Base-by-base conservation (phyloP, 1,139 yeast species). In the Arxiozyma slooffiae region DNA sequence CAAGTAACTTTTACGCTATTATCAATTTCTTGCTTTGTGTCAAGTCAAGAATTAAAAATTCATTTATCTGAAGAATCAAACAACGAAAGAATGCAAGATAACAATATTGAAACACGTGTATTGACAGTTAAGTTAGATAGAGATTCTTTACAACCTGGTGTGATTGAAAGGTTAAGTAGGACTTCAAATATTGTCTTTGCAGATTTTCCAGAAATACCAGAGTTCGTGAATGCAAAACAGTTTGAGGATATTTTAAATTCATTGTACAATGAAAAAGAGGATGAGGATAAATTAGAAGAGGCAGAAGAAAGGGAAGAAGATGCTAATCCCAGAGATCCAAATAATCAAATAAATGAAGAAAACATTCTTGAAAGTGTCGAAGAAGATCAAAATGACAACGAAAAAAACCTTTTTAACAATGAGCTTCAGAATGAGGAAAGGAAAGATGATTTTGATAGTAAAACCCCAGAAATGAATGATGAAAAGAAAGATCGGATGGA, bases 141-240 rank as follows among this genome's bases (percentile, higher is more conserved):
- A 38, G 51, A 54, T 7, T 48, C 53, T 1, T 41, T 56, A 40
- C 56, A 62, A 7, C 55, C 60, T 24, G 58, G 55, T 43, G 45
- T 56, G 9, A 20, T 60, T 17, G 53, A 54, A 38, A 52, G 53
- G 30, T 46, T 60, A 42, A 50, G 56, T 38, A 51, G 48, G 7
- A 51, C 60, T 8, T 58, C 62, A 1, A 60, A 60, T 47, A 51
- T 60, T 40, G 54, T 59, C 7, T 56, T 61, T 52, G 58, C 60
- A 24, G 60, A 58, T 47, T 48, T 58, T 17, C 61, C 61, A n/a
- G 59, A 55, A 16, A 34, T 54, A 44, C 63, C 63, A 18, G 60
- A 59, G 48, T 60, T 61, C 48, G 52, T 60, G 18, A 60, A 55
- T 23, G 41, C 52, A 7, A 56, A 53, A 14, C 57, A 58, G 37